Evolutionary conservation across 345 rosid genomes (phyloP).

Genomic region (Murraya paniculata): DNA sequence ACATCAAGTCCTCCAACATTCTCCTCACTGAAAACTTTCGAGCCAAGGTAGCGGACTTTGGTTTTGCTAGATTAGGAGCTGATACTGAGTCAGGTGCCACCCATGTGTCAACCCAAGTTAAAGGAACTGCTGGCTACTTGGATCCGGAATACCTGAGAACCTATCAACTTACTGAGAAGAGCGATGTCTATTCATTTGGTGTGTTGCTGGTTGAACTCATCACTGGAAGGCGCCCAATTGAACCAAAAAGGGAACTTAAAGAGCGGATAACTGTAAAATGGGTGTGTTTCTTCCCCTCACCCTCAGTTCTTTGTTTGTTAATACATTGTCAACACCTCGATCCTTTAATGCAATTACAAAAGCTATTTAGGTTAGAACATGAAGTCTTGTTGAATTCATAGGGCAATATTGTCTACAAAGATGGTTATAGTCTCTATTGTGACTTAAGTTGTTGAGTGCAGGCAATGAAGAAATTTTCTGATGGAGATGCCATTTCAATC

Average conservation of each 20-base stretch:
- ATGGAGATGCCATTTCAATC: slow-evolving; percentile 52
- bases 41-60: slow-evolving; percentile 92
- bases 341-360: neutral
- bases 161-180: slow-evolving; percentile 88
- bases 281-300: slow-evolving; percentile 40
- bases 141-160: slow-evolving; percentile 91
- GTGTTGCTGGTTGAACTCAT: slow-evolving; percentile 74
- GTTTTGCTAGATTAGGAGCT: slow-evolving; percentile 85
- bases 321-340: neutral
- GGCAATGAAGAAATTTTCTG: slow-evolving; percentile 72
- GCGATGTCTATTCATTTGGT: slow-evolving; percentile 94
- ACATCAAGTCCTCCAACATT: slow-evolving; percentile 92
- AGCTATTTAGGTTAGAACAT: neutral
- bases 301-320: neutral
- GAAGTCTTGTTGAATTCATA: neutral
- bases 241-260: slow-evolving; percentile 60
- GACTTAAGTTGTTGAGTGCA: slow-evolving; percentile 33
- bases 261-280: slow-evolving; percentile 83
- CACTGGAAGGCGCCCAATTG: slow-evolving; percentile 87
- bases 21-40: slow-evolving; percentile 81
- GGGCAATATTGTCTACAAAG: neutral
- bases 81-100: slow-evolving; percentile 77
- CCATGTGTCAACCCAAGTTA: slow-evolving; percentile 94
- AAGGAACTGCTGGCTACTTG: slow-evolving; percentile 95
- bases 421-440: neutral